These are phyloP conservation scores for Pichia sporocuriosa DNA, from an alignment of 805 yeast genomes.

Conservation along the genomic window DNA sequence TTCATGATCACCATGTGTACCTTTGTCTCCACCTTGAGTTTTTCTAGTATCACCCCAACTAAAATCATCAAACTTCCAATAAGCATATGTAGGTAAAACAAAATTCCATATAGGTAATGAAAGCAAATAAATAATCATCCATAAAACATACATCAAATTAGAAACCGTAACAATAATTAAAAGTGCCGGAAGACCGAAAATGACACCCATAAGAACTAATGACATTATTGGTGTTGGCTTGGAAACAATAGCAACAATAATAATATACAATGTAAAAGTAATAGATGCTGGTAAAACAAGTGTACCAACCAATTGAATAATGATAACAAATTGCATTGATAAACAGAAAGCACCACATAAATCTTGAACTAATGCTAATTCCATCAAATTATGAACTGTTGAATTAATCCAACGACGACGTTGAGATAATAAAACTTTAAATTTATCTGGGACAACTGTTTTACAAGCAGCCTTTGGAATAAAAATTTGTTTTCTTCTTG, in stretches of 20 bases:
- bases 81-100: constrained; percentile 77
- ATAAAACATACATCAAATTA: constrained; percentile 59
- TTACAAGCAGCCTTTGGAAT: constrained; percentile 90
- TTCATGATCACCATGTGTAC: constrained; percentile 58
- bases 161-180: constrained; percentile 78
- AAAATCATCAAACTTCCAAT: constrained; percentile 94
- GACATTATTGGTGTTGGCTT: constrained; percentile 75
- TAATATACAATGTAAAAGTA: constrained; percentile 72
- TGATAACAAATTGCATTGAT: constrained; percentile 89
- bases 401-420: constrained; percentile 97
- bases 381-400: constrained; percentile 88
- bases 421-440: constrained; percentile 75
- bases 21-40: constrained; percentile 64
- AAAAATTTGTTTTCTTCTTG: constrained; percentile 79
- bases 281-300: constrained; percentile 86
- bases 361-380: constrained; percentile 74
- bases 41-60: constrained; percentile 94
- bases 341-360: constrained; percentile 92
- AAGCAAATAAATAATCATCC: constrained; percentile 70
- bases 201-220: constrained; percentile 64
- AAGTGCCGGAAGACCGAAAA: constrained; percentile 81
- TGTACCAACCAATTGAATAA: constrained; percentile 80
- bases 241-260: constrained; percentile 61
- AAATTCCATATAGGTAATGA: constrained; percentile 96
- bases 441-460: constrained; percentile 81